phyloP scores from a whole-genome alignment of 2,329 filamentous ascomycete genomes.

The Gaeumannomyces tritici region DNA sequence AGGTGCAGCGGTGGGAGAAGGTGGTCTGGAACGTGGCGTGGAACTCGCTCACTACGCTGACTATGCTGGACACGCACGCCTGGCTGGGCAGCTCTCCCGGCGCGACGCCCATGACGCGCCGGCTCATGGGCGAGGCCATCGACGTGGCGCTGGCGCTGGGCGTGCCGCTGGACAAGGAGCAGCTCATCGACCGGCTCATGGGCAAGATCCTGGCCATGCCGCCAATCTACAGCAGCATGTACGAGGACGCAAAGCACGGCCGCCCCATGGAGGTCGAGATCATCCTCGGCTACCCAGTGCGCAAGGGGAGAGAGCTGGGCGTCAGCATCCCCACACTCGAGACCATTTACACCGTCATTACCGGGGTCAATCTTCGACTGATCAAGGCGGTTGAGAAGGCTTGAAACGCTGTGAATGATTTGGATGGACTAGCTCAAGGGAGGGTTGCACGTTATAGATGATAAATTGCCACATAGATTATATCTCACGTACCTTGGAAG shows the following conservation, averaged over 20 bases:
- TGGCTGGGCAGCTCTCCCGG: slow-evolving; percentile 34
- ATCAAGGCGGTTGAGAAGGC: neutral
- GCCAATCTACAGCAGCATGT: slow-evolving; percentile 41
- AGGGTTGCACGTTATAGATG: too few relatives aligned
- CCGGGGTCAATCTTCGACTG: slow-evolving; percentile 18
- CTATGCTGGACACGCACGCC: slow-evolving; percentile 39
- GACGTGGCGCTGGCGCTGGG: slow-evolving; percentile 46
- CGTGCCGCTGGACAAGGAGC: slow-evolving; percentile 31
- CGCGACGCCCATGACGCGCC: slow-evolving; percentile 37
- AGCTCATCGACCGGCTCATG: slow-evolving; percentile 34
- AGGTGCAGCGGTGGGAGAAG: slow-evolving; percentile 49
- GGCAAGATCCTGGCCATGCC: slow-evolving; percentile 36
- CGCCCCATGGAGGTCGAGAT: slow-evolving; percentile 53
- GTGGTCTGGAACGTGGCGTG: slow-evolving; percentile 51
- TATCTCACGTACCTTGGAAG: too few relatives aligned
- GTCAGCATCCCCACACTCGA: slow-evolving; percentile 43
- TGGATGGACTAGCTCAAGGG: too few relatives aligned
- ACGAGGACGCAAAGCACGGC: slow-evolving; percentile 45
- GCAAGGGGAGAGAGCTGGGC: slow-evolving; percentile 42
- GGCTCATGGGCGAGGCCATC: slow-evolving; percentile 42
- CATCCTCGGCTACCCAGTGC: slow-evolving; percentile 50
- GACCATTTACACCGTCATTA: slow-evolving; percentile 23
- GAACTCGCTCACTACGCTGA: slow-evolving; percentile 51
- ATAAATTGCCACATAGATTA: too few relatives aligned
- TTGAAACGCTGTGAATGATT: neutral